phyloP scores from a whole-genome alignment of 2,329 filamentous ascomycete genomes.

The Ascosphaera aggregata region DNA sequence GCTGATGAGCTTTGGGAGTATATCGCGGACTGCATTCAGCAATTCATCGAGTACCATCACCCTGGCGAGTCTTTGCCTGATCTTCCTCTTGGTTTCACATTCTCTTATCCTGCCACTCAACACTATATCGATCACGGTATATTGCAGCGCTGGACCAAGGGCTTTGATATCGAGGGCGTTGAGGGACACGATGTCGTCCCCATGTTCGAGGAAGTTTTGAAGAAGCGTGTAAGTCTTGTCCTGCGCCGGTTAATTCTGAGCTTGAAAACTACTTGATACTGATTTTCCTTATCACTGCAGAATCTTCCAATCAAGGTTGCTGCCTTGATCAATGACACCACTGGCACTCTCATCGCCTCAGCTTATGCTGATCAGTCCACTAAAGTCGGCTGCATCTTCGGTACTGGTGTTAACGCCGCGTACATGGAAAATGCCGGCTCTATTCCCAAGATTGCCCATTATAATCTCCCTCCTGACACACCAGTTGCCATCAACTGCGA shows the following conservation, averaged over 20 bases:
- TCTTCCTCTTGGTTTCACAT: constrained; percentile 74
- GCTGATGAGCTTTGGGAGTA: constrained; percentile 85
- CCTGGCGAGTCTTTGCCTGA: constrained; percentile 35
- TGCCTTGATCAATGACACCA: constrained; percentile 93
- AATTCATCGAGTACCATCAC: constrained; percentile 75
- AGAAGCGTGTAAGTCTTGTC: constrained; percentile 31
- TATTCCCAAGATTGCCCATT: constrained; percentile 79
- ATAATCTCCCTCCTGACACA: constrained; percentile 63
- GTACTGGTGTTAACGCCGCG: constrained; percentile 91
- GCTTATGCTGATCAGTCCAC: constrained; percentile 87
- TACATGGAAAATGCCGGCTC: constrained; percentile 90
- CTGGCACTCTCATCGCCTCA: constrained; percentile 86
- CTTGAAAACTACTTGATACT: constrained; percentile 3
- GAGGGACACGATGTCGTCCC: constrained; percentile 81
- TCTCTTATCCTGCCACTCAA: constrained; percentile 86
- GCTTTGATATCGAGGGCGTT: constrained; percentile 80
- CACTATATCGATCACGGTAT: constrained; percentile 84
- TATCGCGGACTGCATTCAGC: constrained; percentile 74
- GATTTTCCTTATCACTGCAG: constrained; percentile 19
- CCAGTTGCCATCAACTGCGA: constrained; percentile 96
- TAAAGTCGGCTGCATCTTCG: constrained; percentile 94
- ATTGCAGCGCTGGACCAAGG: constrained; percentile 91
- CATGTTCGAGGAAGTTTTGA: constrained; percentile 59
- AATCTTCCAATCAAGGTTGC: constrained; percentile 79
- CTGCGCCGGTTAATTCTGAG: not conserved